These are phyloP conservation scores for Clavariopsis aquatica DNA, from an alignment of 495 filamentous ascomycete species.

Conservation along the genomic window DNA sequence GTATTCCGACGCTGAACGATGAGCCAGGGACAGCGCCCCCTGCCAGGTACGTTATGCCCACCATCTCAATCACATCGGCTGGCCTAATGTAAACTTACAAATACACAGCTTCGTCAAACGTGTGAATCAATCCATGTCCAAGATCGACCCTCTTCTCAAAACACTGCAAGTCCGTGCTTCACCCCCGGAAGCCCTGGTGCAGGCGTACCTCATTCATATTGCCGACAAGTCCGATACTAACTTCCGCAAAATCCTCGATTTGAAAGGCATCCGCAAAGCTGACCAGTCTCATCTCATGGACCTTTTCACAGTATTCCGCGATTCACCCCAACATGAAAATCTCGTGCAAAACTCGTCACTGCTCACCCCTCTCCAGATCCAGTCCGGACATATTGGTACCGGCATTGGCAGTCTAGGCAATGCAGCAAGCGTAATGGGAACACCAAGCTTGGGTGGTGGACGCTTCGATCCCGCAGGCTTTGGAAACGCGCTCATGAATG, in stretches of 20 bases:
- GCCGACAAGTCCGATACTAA: conserved; percentile 87
- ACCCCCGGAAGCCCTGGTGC: conserved; percentile 89
- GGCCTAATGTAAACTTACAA: conserved; percentile 45
- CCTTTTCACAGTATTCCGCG: conserved; percentile 80
- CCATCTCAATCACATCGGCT: background rate
- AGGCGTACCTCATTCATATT: conserved; percentile 95
- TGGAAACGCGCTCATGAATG: conserved; percentile 72
- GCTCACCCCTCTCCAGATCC: conserved; percentile 60
- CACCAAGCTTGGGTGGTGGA: conserved; percentile 46
- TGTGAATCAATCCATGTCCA: conserved; percentile 78
- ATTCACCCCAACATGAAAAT: conserved; percentile 57
- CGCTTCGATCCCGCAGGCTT: conserved; percentile 76
- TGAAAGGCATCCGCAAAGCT: conserved; percentile 72
- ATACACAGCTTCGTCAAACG: conserved; percentile 70
- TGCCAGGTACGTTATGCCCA: conserved; percentile 33
- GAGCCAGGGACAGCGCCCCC: conserved; percentile 44
- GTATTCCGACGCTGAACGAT: conserved; percentile 61
- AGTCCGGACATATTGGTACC: conserved; percentile 37
- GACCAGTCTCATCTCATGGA: conserved; percentile 82
- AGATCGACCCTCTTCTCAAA: conserved; percentile 90
- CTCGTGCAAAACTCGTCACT: conserved; percentile 61
- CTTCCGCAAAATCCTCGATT: conserved; percentile 93
- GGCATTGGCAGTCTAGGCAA: conserved; percentile 51
- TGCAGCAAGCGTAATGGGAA: conserved; percentile 39
- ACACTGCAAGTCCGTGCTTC: conserved; percentile 91